phyloP scores from a whole-genome alignment of 2,329 filamentous ascomycete genomes.

The Hypoxylon sp. region DNA sequence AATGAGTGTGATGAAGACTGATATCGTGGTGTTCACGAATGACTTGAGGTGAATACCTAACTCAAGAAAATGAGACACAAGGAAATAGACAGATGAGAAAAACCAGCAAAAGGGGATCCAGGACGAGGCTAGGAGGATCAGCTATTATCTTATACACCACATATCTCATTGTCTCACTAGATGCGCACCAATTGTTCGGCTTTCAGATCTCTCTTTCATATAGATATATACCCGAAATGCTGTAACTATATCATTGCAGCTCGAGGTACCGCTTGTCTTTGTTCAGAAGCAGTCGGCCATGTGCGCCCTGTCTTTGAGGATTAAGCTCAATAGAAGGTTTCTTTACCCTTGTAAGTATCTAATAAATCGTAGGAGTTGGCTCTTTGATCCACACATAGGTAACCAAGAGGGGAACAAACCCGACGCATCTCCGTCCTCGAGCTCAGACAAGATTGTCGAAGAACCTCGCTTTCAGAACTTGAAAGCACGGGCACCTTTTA shows the following conservation, averaged over 20 bases:
- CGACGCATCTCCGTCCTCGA: neutral
- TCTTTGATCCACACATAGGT: conserved; percentile 7
- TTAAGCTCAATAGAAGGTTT: neutral
- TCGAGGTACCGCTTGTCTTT: neutral
- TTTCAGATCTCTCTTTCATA: conserved; percentile 18
- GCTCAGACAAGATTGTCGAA: neutral
- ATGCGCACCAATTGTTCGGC: neutral
- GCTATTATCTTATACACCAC: conserved; percentile 29
- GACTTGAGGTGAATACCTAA: conserved; percentile 38
- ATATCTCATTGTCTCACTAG: conserved; percentile 12
- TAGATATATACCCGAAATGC: neutral
- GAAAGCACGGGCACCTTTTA: neutral
- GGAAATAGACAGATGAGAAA: conserved; percentile 28
- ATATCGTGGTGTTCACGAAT: conserved; percentile 39
- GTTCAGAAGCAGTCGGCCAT: neutral
- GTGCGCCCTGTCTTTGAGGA: conserved; percentile 16
- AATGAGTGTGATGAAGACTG: conserved; percentile 39
- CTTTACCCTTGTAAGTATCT: neutral
- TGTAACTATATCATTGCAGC: conserved; percentile 1
- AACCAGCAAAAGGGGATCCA: neutral
- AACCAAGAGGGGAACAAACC: neutral
- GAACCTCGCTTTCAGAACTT: neutral
- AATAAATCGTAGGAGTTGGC: conserved; percentile 1
- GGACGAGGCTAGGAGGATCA: neutral
- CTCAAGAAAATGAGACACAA: conserved; percentile 17